Base-by-base conservation (phyloP, 1,284 basidiomycete species). In the Leucoagaricus sp. region DNA sequence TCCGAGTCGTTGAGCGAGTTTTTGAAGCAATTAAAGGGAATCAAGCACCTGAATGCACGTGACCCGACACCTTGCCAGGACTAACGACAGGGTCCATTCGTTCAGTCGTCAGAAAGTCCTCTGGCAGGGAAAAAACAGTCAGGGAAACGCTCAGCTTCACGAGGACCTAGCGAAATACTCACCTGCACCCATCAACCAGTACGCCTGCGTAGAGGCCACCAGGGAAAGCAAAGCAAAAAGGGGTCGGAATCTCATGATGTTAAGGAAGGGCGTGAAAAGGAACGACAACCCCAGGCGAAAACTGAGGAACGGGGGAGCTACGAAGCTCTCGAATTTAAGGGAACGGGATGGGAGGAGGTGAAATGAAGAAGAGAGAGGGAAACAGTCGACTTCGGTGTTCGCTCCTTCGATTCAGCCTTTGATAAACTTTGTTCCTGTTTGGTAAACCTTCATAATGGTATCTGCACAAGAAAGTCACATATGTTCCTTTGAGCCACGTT, bases 101-200 rank as follows among this genome's bases (percentile, higher is more conserved):
- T 42, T 54, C 45, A 29, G 46, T 51, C 8, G 52, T 51, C 21
- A 59, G 53, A 15, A 54, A 59, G 61, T 49, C 57, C 61, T 62
- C 61, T 67, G 58, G 3, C 41, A 15, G 45, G 23, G 19, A 17
- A n/a, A 29, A 42, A 38, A 42, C 21, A 4, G 34, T 41, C 26
- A 26, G 49, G 33, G 31, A 25, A 13, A 7, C 6, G 38, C 26
- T n/a, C 44, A n/a, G 25, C 41, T 8, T 4, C 15, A 4, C 25
- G 8, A 38, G 23, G 17, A 1, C 47, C n/a, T 28, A 33, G 19
- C 49, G 7, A 25, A 12, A 13, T 23, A 58, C 66, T n/a, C 29
- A 71, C 71, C 64, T 13, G 63, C 54, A 6, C 69, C 70, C 67
- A 69, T 68, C 41, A 72, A 63, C 69, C 69, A 71, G 58, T 71